Base-by-base conservation (phyloP, 371 early-diverging fungal species). In the Mucor plumbeus region DNA sequence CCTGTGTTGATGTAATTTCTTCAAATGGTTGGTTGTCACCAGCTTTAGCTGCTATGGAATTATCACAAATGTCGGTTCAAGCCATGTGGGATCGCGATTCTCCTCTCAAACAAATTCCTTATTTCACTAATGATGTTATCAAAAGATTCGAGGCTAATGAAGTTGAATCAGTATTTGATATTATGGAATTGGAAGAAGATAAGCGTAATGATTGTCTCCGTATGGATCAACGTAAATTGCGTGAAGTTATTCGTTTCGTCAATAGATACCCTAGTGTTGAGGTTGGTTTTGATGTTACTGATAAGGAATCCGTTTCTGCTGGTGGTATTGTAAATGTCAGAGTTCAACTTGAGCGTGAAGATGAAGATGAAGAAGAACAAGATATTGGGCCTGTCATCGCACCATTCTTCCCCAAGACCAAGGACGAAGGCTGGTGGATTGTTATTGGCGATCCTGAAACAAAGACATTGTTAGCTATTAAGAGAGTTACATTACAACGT, bases 391-490 rank as follows among this genome's bases (percentile, higher is more conserved):
- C 85, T 53, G 96, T 93, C 3, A 85, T 93, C 47, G 96, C 98
- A 53, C 97, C 97, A 3, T 95, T 87, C 84, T 98, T 92, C 89
- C 97, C 97, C n/a, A 70, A 73, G 26, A 81, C 84, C 80, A 95
- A 96, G 85, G 92, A 94, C 44, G 99, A 98, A 79, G 92, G 92
- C 33, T 99, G 98, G 98, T 99, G 98, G 98, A 78, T 97, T 64
- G 93, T 99, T 5, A 75, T 99, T 54, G 97, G 95, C 31, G 94
- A 97, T 55, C 85, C 90, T 15, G 71, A 77, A 34, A 80, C 87
- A 6, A 95, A 96, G 80, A 78, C 91, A 0, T 78, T 99, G 58
- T 72, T 95, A 61, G 93, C 94, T 17, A 95, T 99, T 76, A 97
- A 97, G 86, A 84, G 97, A 17, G 85, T 95, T 31, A 90, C 90